Evolutionary conservation across 352 stramenopile genomes (phyloP).

Genomic region (Stephanocyclus meneghinianus): DNA sequence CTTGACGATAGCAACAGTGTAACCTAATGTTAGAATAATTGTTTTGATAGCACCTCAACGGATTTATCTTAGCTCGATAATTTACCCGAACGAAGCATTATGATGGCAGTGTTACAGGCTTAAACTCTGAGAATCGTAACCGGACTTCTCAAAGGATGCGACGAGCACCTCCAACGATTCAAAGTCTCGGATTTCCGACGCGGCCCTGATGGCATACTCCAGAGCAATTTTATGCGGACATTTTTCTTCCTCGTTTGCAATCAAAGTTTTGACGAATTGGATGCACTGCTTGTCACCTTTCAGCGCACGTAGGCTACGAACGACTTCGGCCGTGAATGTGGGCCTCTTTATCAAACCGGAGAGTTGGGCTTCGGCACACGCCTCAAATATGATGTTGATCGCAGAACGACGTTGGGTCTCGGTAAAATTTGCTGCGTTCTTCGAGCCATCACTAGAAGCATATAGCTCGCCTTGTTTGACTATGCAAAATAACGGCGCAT

Average conservation of each 20-base stretch:
- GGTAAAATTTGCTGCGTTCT: background rate
- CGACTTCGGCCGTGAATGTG: conserved; percentile 53
- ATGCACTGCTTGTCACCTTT: conserved; percentile 49
- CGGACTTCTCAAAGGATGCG: conserved; percentile 35
- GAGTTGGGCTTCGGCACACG: conserved; percentile 37
- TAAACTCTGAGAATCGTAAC: conserved; percentile 26
- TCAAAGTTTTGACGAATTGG: conserved; percentile 41
- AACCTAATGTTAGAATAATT: too few relatives aligned
- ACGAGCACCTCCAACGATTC: conserved; percentile 33
- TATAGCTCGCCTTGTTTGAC: conserved; percentile 40
- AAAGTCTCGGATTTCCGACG: conserved; percentile 34
- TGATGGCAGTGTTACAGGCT: conserved; percentile 7
- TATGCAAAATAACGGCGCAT: conserved; percentile 55
- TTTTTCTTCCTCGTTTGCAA: conserved; percentile 17
- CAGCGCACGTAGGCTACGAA: conserved; percentile 41
- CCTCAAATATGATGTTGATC: conserved; percentile 53
- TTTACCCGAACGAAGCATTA: too few relatives aligned
- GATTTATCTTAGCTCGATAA: too few relatives aligned
- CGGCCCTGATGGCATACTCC: conserved; percentile 44
- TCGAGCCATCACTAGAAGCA: conserved; percentile 14
- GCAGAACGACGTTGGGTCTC: conserved; percentile 33
- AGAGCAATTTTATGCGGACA: conserved; percentile 40
- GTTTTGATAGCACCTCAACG: too few relatives aligned
- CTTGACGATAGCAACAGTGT: too few relatives aligned
- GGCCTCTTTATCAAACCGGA: conserved; percentile 49